A percentile compares a stretch with the other conserved stretches of the same genome.
Evolutionary conservation across 139 green algal genomes (phyloP).

Genomic region (Tetraselmis chui): DNA sequence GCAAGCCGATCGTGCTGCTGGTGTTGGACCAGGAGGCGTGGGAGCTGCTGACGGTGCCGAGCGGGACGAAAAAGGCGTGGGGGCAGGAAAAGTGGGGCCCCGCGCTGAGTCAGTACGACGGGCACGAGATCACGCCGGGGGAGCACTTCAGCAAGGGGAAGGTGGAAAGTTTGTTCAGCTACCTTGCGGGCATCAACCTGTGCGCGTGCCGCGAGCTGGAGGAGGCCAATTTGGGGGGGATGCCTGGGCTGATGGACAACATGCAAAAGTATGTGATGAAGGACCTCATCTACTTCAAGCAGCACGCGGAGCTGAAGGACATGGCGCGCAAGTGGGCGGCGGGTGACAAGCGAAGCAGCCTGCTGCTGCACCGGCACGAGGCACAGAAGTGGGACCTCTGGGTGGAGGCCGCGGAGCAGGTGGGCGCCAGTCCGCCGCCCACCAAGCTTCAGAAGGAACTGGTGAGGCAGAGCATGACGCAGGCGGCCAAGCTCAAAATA

Average conservation of each 20-base stretch:
- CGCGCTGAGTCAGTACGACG: not conserved
- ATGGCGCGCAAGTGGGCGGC: not conserved
- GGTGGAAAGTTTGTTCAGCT: not conserved
- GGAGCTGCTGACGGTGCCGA: not conserved
- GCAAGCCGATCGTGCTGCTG: not conserved
- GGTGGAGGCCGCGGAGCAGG: not conserved
- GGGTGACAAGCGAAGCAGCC: not conserved
- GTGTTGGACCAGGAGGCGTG: not conserved
- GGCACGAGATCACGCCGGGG: not conserved
- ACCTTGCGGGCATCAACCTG: not conserved
- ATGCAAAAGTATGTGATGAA: not conserved
- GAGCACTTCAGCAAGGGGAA: not conserved
- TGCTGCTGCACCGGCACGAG: not conserved
- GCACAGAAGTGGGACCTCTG: not conserved
- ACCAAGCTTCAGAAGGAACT: not conserved
- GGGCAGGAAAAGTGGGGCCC: not conserved
- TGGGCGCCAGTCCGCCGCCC: not conserved
- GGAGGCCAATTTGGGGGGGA: not conserved
- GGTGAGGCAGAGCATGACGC: not conserved
- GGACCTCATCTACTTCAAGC: not conserved
- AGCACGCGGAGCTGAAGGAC: not conserved
- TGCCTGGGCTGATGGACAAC: not conserved
- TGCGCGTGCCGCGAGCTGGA: not conserved
- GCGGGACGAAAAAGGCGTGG: not conserved
- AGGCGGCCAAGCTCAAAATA: not conserved